Evolutionary conservation across 129 eudicot genomes (phyloP).

Genomic region (Helianthus annuus): DNA sequence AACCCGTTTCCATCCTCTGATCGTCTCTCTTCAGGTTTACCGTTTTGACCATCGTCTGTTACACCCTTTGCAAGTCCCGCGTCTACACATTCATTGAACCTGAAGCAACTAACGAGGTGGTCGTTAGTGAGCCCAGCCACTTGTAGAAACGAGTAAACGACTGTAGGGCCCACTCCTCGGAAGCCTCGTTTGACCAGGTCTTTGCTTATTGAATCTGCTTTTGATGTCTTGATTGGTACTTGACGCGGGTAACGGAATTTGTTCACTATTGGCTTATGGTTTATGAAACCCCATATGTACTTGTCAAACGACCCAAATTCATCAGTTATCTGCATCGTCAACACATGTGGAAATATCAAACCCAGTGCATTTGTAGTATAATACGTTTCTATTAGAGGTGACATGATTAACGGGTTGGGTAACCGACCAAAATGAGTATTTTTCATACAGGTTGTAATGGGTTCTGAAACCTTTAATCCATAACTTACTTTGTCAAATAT

Average conservation of each 20-base stretch:
- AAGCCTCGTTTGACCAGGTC: conserved; percentile 83
- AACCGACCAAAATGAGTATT: not conserved
- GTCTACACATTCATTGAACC: conserved; percentile 66
- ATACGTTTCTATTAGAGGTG: not conserved
- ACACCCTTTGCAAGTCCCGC: conserved; percentile 36
- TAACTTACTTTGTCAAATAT: not conserved
- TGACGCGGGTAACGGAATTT: conserved; percentile 85
- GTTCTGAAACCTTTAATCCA: not conserved
- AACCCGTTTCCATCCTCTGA: conserved; percentile 44
- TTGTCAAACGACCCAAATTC: conserved; percentile 86
- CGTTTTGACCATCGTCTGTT: conserved; percentile 40
- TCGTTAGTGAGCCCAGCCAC: conserved; percentile 86
- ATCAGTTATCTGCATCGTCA: conserved; percentile 60
- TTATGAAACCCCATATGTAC: conserved; percentile 91
- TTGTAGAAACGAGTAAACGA: conserved; percentile 85
- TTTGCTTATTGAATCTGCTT: conserved; percentile 88
- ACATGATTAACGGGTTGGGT: not conserved
- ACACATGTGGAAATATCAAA: not conserved
- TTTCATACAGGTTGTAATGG: not conserved
- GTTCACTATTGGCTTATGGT: conserved; percentile 63
- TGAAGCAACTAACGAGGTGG: conserved; percentile 80
- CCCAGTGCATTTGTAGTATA: not conserved
- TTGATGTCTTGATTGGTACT: conserved; percentile 81
- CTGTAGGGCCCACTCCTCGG: conserved; percentile 94
- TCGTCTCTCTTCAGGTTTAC: conserved; percentile 19